phyloP scores from a whole-genome alignment of 306 rosid species.

The Hippophae rhamnoides region DNA sequence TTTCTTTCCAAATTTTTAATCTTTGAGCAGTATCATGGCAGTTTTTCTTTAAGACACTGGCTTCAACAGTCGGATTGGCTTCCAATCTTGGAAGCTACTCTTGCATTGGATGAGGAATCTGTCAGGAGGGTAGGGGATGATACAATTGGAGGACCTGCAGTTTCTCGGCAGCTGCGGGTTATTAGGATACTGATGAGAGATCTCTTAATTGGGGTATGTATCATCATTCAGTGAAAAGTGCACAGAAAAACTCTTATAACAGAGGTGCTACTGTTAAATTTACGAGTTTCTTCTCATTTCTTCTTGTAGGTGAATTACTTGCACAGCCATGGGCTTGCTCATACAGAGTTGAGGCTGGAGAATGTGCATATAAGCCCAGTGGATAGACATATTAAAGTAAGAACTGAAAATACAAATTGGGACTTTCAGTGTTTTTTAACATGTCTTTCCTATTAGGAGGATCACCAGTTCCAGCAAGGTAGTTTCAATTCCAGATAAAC shows the following conservation, averaged over 20 bases:
- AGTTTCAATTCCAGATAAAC: too few species aligned
- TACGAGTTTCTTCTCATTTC: conserved; percentile 13
- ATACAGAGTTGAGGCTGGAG: conserved; percentile 91
- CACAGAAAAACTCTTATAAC: conserved; percentile 2
- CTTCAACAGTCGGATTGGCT: conserved; percentile 96
- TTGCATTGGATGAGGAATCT: conserved; percentile 90
- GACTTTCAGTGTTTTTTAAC: not conserved
- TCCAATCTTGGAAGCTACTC: conserved; percentile 95
- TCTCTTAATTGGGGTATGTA: conserved; percentile 83
- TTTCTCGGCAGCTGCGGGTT: conserved; percentile 76
- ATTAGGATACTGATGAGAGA: conserved; percentile 89
- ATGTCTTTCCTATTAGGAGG: conserved; percentile 3
- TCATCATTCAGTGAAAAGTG: conserved; percentile 6
- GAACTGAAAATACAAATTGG: conserved; percentile 17
- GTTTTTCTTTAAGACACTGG: conserved; percentile 97
- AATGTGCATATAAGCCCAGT: conserved; percentile 94
- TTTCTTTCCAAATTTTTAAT: not conserved
- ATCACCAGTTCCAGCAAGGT: conserved; percentile 12
- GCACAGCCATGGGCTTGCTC: conserved; percentile 98
- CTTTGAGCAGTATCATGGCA: conserved; percentile 73
- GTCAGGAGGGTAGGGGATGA: conserved; percentile 88
- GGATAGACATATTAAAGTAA: conserved; percentile 94
- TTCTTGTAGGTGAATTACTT: conserved; percentile 74
- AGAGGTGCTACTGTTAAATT: conserved; percentile 20
- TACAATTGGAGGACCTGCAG: conserved; percentile 81